These are phyloP conservation scores for Ganoderma meredithae DNA, from an alignment of 1,284 basidiomycete species.

Conservation along the genomic window DNA sequence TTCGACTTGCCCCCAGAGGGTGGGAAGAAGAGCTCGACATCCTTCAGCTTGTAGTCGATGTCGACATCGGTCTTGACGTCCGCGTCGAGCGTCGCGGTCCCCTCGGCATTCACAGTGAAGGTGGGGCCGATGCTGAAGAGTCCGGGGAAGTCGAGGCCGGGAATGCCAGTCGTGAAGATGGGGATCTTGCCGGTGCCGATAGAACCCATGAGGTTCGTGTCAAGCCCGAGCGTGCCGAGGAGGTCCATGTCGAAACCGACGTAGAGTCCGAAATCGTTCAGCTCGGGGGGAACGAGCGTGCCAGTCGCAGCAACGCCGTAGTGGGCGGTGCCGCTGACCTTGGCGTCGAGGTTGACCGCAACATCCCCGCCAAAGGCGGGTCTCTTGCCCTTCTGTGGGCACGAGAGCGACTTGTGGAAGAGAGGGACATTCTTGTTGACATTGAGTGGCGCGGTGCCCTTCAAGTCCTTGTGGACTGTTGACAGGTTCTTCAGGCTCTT, in stretches of 20 bases:
- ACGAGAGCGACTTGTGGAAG: conserved; percentile 49
- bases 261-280: conserved; percentile 44
- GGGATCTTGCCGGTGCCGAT: conserved; percentile 45
- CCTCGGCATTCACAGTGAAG: conserved; percentile 29
- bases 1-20: conserved; percentile 26
- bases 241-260: conserved; percentile 42
- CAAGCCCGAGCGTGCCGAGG: conserved; percentile 33
- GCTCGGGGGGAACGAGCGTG: conserved; percentile 47
- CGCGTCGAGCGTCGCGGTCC: conserved; percentile 29
- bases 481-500: conserved; percentile 12
- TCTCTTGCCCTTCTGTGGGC: conserved; percentile 41
- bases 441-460: conserved; percentile 41
- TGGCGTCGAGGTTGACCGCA: conserved; percentile 50
- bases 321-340: conserved; percentile 44
- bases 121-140: conserved; percentile 47
- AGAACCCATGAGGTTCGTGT: conserved; percentile 43
- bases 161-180: conserved; percentile 47
- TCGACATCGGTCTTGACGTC: conserved; percentile 29
- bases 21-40: conserved; percentile 55
- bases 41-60: conserved; percentile 37
- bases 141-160: conserved; percentile 50
- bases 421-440: conserved; percentile 48
- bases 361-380: conserved; percentile 42
- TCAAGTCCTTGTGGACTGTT: conserved; percentile 35
- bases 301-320: conserved; percentile 51